A percentile compares a stretch with the other conserved stretches of the same genome.
These are phyloP conservation scores for Coemansia umbellata DNA, from an alignment of 192 early-diverging fungal genomes.

Conservation along the genomic window DNA sequence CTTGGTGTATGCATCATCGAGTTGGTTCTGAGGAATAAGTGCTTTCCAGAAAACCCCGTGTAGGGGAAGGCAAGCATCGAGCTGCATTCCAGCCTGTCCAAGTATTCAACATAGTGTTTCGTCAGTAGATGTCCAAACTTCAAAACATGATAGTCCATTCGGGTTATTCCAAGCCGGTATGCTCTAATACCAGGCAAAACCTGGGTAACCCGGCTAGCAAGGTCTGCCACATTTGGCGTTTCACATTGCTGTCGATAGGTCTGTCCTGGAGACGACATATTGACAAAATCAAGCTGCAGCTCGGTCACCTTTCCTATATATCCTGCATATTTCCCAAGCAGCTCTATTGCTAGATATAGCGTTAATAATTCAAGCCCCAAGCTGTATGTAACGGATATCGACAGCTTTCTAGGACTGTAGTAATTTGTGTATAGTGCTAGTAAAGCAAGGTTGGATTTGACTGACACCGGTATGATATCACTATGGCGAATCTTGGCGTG, in stretches of 20 bases:
- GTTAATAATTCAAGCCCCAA: too few relatives aligned
- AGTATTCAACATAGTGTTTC: background rate
- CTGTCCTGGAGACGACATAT: background rate
- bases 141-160: background rate
- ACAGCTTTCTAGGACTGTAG: too few relatives aligned
- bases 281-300: background rate
- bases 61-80: background rate
- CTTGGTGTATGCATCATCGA: background rate
- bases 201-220: background rate
- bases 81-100: background rate
- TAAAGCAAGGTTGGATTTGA: background rate
- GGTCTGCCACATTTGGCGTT: background rate
- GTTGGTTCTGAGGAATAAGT: background rate
- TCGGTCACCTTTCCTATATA: background rate
- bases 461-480: background rate
- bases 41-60: background rate
- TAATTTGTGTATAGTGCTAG: background rate
- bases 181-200: background rate
- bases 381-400: background rate
- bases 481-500: background rate
- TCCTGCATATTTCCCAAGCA: background rate
- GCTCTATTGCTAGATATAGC: background rate
- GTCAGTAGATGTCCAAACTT: background rate
- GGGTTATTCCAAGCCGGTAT: background rate
- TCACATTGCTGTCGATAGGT: background rate